A percentile compares a stretch with the other conserved stretches of the same genome.
These are phyloP conservation scores for Colletotrichum karsti DNA, from an alignment of 2,329 filamentous ascomycete genomes.

Conservation along the genomic window DNA sequence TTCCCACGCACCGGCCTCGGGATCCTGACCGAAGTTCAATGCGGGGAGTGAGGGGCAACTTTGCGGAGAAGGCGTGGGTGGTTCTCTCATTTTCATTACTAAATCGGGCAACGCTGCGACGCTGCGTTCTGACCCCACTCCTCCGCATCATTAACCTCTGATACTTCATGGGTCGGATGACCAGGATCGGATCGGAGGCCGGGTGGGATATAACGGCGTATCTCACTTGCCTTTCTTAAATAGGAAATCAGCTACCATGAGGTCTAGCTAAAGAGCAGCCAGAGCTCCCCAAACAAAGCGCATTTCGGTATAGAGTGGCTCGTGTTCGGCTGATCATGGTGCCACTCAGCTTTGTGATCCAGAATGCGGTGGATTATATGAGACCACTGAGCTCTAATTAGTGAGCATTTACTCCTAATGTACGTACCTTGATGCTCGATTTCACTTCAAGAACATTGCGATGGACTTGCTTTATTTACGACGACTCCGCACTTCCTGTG, in stretches of 20 bases:
- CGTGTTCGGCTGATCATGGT: neutral
- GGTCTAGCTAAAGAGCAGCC: neutral
- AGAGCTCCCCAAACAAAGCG: neutral
- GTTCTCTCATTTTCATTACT: slow-evolving; percentile 4
- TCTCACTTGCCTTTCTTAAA: neutral
- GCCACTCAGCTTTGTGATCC: neutral
- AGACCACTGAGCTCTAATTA: neutral
- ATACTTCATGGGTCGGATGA: neutral
- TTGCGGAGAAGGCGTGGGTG: neutral
- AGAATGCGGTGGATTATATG: neutral
- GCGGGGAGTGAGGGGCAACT: neutral
- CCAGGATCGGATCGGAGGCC: neutral
- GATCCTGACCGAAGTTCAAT: neutral
- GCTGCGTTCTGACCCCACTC: neutral
- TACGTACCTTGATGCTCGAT: neutral
- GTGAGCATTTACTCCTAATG: neutral
- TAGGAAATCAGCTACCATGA: neutral
- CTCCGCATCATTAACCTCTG: neutral
- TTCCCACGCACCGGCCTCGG: too few species aligned
- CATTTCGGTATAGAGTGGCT: too few species aligned
- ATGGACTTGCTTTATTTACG: neutral
- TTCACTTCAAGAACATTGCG: neutral
- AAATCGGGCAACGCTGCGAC: neutral
- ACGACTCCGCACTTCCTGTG: neutral
- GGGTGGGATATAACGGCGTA: neutral